Evolutionary conservation across 225 moss, liverwort and hornwort genomes (phyloP).

Genomic region (Physcomitrium patens): DNA sequence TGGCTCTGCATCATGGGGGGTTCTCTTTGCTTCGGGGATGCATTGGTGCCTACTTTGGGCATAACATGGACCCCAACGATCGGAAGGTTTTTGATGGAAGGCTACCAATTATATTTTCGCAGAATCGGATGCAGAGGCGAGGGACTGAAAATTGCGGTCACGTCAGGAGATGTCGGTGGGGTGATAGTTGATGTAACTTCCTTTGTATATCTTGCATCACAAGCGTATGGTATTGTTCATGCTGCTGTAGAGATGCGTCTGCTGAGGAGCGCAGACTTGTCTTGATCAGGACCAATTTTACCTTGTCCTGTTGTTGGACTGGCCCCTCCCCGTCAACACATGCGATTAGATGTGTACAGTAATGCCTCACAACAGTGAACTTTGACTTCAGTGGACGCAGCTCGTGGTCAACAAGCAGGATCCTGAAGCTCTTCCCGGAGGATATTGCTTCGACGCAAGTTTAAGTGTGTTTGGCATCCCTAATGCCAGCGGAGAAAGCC

Average conservation of each 20-base stretch:
- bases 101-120: slow-evolving; percentile 70
- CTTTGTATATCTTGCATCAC: slow-evolving; percentile 75
- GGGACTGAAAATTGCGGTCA: slow-evolving; percentile 44
- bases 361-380: slow-evolving; percentile 69
- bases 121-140: slow-evolving; percentile 68
- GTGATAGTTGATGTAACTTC: slow-evolving; percentile 90
- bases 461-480: slow-evolving; percentile 88
- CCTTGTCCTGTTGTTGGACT: slow-evolving; percentile 80
- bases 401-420: slow-evolving; percentile 62
- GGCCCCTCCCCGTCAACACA: slow-evolving; percentile 77
- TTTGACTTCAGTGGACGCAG: slow-evolving; percentile 72
- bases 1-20: slow-evolving; percentile 60
- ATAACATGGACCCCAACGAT: slow-evolving; percentile 68
- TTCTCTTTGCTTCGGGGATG: slow-evolving; percentile 82
- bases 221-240: slow-evolving; percentile 61
- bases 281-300: slow-evolving; percentile 56
- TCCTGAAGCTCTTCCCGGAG: slow-evolving; percentile 67
- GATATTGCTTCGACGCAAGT: slow-evolving; percentile 74
- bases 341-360: slow-evolving; percentile 66
- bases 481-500: slow-evolving; percentile 72
- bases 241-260: slow-evolving; percentile 65
- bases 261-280: slow-evolving; percentile 55
- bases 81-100: slow-evolving; percentile 54
- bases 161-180: slow-evolving; percentile 44
- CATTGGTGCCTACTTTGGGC: slow-evolving; percentile 71